These are phyloP conservation scores for Periglandula ipomoeae DNA, from an alignment of 2,329 filamentous ascomycete genomes.

Conservation along the genomic window DNA sequence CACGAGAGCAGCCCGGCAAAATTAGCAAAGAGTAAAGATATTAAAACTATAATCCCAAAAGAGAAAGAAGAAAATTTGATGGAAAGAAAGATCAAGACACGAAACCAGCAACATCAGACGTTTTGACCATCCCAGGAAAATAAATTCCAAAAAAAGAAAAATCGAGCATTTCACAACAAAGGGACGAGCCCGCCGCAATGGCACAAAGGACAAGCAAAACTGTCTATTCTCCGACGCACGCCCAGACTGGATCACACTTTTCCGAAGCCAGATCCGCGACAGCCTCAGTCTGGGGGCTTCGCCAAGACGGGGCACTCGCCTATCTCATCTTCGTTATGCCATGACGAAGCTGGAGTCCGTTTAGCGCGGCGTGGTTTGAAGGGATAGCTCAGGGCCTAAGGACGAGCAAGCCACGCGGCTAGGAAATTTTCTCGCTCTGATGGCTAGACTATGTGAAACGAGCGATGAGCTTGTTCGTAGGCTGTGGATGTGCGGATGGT, in stretches of 20 bases:
- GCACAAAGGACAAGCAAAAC: background rate
- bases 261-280: slow-evolving; percentile 1
- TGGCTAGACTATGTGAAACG: background rate
- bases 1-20: background rate
- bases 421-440: too few species aligned
- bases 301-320: background rate
- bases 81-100: background rate
- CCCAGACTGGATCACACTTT: background rate
- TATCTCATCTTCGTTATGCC: background rate
- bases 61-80: slow-evolving; percentile 3
- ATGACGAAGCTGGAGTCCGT: background rate
- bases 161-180: background rate
- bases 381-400: too few species aligned
- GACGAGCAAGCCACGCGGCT: too few species aligned
- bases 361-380: background rate
- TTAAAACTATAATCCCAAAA: background rate
- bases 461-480: background rate
- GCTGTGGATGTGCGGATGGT: background rate
- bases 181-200: background rate
- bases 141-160: background rate
- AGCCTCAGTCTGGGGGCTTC: background rate
- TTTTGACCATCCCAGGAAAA: background rate
- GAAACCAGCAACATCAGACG: slow-evolving; percentile 1
- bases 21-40: background rate
- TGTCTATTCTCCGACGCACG: background rate